Evolutionary conservation across 805 yeast species (phyloP), one percentile per base, ranked within the genome.

Genomic region (Candida railenensis): DNA sequence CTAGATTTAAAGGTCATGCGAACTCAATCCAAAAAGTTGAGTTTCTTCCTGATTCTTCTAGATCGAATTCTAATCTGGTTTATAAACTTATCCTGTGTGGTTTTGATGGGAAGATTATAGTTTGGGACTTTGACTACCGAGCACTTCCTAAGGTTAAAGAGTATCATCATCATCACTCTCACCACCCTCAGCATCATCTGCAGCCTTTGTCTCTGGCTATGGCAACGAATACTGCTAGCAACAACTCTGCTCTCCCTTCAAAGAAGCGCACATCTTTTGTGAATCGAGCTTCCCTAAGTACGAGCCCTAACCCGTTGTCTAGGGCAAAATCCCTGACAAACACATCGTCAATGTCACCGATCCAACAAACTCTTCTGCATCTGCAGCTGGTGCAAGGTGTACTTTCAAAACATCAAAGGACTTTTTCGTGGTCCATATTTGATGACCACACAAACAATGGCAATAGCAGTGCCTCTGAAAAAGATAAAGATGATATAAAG

Each of bases 121-220:
- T 70, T 14, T 72, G 77, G 77, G 77, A 72, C 45, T 70, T 72
- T 55, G 74, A 72, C 48, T 66, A 66, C 48, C 68, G 67, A 47
- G 73, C 74, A 3, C 57, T 72, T 21, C 71, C 74, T 3, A 63
- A 65, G 43, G 58, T 68, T 4, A 70, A 69, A 42, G 55, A 54
- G 34, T 5, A 20, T 22, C 44, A 34, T 18, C 16, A 36, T 14
- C 22, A 36, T 20, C 39, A 12, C 14, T 22, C 12, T 4, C 39
- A 18, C 22, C 20, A 36, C 14, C 5, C 11, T 25, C 39, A 36
- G 8, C 37, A 34, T 16, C 37, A 16, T n/a, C 5, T 5, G 8
- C 37, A n/a, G 14, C 14, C 39, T 5, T 36, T 22, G 4, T 15
- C 39, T 36, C 19, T 19, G 21, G 37, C 37, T 34, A 16, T 16